phyloP scores from a whole-genome alignment of 176 grass and related monocot genomes.

The Carex littledalei region DNA sequence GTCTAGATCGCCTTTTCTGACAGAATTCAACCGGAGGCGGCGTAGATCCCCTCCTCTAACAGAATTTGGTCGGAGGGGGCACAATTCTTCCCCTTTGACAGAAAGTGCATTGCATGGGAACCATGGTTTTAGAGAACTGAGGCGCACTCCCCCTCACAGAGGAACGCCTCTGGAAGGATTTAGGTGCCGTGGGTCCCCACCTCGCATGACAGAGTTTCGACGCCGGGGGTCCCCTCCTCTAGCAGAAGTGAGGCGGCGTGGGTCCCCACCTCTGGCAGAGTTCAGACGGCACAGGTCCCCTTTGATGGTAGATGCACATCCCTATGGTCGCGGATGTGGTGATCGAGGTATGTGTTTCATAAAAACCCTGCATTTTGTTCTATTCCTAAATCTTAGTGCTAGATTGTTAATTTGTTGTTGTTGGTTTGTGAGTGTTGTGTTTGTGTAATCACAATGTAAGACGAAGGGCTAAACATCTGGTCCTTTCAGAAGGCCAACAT shows the following conservation, averaged over 20 bases:
- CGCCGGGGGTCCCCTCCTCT: neutral
- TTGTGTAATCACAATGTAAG: neutral
- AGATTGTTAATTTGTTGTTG: neutral
- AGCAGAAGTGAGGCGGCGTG: conserved; percentile 2
- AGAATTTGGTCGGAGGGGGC: conserved; percentile 10
- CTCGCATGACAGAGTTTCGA: neutral
- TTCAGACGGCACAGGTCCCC: conserved; percentile 19
- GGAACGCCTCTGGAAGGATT: neutral
- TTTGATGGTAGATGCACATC: neutral
- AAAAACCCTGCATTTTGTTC: neutral
- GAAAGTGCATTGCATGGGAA: neutral
- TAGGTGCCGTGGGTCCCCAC: neutral
- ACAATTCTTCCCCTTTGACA: neutral
- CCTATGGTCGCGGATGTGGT: neutral
- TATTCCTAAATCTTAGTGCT: neutral
- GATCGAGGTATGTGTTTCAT: conserved; percentile 3
- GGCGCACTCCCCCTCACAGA: conserved; percentile 3
- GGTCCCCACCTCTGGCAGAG: conserved; percentile 17
- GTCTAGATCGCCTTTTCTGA: neutral
- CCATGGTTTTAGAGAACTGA: neutral
- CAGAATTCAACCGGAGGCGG: neutral
- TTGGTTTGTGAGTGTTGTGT: neutral
- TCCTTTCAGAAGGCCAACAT: neutral
- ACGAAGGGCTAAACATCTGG: neutral
- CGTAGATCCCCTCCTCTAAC: neutral